Base-by-base conservation (phyloP, 176 grass and related monocot species). In the Phoenix dactylifera region DNA sequence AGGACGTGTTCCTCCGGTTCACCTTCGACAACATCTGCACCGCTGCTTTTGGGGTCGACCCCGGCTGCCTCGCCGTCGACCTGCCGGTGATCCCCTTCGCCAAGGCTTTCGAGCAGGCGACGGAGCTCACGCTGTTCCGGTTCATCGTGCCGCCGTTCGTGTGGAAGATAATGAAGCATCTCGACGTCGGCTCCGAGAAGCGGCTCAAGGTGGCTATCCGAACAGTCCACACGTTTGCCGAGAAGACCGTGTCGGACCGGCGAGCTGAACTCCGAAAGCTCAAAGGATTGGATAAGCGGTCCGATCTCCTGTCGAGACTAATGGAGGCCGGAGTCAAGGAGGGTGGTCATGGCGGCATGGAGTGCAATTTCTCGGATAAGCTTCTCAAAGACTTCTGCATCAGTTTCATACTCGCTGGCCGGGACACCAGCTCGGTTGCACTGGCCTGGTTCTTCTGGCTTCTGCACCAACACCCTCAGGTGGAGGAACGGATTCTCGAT, bases 371-470 rank as follows among this genome's bases (percentile, higher is more conserved):
- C 72, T 90, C 86, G 4, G 69, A 96, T 65, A 82, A 74, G 62
- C 82, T 96, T 67, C 77, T 96, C 12, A 80, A 85, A 3, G 91
- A 96, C 81, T 83, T 96, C 73, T 96, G 91, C 68, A 80, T 90
- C 80, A 90, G 91, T 75, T 90, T 96, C 77, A 96, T 96, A 62
- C 80, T 96, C 15, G 91, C 91, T 2, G 91, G 91, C 2, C 91
- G 91, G 7, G 91, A 96, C 77, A 96, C 91, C 26, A 90, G 86
- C 80, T 96, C 91, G 58, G 86, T 96, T 3, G 91, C 71, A 14
- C 83, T 96, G 6, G 24, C 72, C 3, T 96, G 91, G 91, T 96
- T 96, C 83, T 96, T 96, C 75, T 90, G 86, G 86, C 80, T 96
- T 54, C 80, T 96, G 30, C 53, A 75, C 15, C 16, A 23, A 0